A percentile compares a stretch with the other conserved stretches of the same genome.
These are phyloP conservation scores for Gaultheria prostrata DNA, from an alignment of 148 eudicot genomes.

Conservation along the genomic window DNA sequence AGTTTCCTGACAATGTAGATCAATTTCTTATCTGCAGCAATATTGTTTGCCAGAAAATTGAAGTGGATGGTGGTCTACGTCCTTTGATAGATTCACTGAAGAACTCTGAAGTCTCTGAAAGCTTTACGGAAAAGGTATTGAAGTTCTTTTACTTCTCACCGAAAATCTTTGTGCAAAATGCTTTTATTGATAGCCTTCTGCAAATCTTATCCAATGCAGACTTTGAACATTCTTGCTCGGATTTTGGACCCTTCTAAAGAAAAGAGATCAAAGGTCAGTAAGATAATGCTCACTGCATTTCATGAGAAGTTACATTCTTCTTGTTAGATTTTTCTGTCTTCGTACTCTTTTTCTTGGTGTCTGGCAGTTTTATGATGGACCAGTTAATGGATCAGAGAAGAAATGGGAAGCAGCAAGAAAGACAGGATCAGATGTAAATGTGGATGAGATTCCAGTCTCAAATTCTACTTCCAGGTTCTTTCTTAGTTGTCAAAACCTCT, in stretches of 20 bases:
- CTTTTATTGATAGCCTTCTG: neutral
- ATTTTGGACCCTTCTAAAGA: slow-evolving; percentile 71
- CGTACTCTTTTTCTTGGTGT: slow-evolving; percentile 1
- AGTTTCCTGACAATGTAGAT: slow-evolving; percentile 14
- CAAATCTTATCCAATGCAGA: slow-evolving; percentile 40
- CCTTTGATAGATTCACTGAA: slow-evolving; percentile 51
- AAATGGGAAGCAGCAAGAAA: slow-evolving; percentile 21
- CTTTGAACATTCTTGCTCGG: slow-evolving; percentile 62
- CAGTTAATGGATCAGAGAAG: slow-evolving; percentile 56
- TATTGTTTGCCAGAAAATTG: slow-evolving; percentile 54
- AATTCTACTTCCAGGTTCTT: slow-evolving; percentile 31
- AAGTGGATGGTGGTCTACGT: slow-evolving; percentile 49
- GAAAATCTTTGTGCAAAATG: slow-evolving; percentile 8
- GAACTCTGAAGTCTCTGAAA: slow-evolving; percentile 34
- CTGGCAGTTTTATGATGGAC: slow-evolving; percentile 56
- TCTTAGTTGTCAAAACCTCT: neutral
- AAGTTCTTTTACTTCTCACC: slow-evolving; percentile 7
- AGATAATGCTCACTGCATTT: neutral
- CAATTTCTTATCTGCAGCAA: slow-evolving; percentile 43
- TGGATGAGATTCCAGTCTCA: slow-evolving; percentile 27
- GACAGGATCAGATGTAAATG: slow-evolving; percentile 22
- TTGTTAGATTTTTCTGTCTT: neutral
- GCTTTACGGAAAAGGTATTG: slow-evolving; percentile 50
- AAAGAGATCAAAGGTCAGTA: slow-evolving; percentile 62
- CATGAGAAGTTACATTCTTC: neutral